Percentiles rank a stretch among this genome's conserved stretches.
phyloP scores from a whole-genome alignment of 768 basidiomycete species.

The Amanita rubescens region DNA sequence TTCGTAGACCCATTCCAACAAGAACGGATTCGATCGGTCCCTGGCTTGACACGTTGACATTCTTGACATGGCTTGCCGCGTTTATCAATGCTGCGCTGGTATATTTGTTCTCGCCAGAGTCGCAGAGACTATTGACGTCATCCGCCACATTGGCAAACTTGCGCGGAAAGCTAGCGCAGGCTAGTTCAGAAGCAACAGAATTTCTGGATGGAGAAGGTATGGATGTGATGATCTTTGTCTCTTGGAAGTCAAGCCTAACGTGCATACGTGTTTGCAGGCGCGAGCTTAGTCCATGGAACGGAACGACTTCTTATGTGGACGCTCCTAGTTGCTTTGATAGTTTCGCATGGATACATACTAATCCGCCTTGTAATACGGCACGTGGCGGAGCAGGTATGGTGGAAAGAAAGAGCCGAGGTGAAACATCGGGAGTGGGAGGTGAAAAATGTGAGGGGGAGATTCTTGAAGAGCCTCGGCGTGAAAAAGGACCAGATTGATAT shows the following conservation, averaged over 20 bases:
- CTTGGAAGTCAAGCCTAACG: not conserved
- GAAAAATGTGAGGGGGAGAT: slow-evolving; percentile 34
- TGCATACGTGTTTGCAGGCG: slow-evolving; percentile 5
- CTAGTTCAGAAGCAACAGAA: not conserved
- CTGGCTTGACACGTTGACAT: slow-evolving; percentile 84
- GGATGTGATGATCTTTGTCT: not conserved
- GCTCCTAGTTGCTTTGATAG: slow-evolving; percentile 65
- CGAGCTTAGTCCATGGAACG: slow-evolving; percentile 13
- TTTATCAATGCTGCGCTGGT: slow-evolving; percentile 87
- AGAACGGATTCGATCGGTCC: slow-evolving; percentile 90
- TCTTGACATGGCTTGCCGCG: slow-evolving; percentile 86
- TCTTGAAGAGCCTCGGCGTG: slow-evolving; percentile 22
- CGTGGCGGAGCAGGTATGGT: slow-evolving; percentile 66
- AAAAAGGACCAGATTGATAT: slow-evolving; percentile 8
- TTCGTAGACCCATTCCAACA: slow-evolving; percentile 76
- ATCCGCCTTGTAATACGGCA: slow-evolving; percentile 56
- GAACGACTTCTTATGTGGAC: slow-evolving; percentile 53
- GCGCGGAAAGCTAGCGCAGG: not conserved
- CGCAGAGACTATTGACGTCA: slow-evolving; percentile 8
- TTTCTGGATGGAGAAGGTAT: not conserved
- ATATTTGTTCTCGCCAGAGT: slow-evolving; percentile 69
- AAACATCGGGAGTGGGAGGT: slow-evolving; percentile 49
- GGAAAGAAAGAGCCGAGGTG: slow-evolving; percentile 68
- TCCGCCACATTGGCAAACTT: slow-evolving; percentile 13
- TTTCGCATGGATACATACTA: slow-evolving; percentile 83